Conservation (phyloP, 1,284 basidiomycete genomes). For the Exobasidium rhododendri region DNA sequence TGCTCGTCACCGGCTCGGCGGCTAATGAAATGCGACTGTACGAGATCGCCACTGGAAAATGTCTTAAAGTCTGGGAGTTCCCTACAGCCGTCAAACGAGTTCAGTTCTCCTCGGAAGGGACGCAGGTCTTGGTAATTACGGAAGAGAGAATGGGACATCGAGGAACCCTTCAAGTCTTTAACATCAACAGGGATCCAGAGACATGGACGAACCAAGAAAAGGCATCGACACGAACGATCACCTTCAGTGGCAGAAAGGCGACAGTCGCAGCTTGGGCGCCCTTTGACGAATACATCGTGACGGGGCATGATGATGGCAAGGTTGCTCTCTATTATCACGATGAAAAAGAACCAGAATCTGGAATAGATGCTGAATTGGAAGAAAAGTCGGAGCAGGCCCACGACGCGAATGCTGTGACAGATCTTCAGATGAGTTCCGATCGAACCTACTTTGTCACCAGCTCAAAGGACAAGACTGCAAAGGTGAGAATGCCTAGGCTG, state of each 20-base stretch:
- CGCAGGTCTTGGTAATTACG: conserved; percentile 73
- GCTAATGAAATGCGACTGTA: conserved; percentile 92
- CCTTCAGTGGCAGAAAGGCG: conserved; percentile 65
- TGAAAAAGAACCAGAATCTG: conserved; percentile 49
- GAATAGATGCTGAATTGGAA: conserved; percentile 75
- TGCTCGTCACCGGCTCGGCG: conserved; percentile 76
- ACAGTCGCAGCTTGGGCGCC: conserved; percentile 90
- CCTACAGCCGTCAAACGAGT: conserved; percentile 96
- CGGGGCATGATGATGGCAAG: conserved; percentile 94
- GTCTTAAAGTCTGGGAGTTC: conserved; percentile 80
- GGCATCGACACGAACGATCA: conserved; percentile 51
- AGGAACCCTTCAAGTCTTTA: conserved; percentile 72
- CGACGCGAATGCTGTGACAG: conserved; percentile 61
- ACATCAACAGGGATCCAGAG: conserved; percentile 60
- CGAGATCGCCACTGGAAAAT: conserved; percentile 85
- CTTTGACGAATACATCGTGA: conserved; percentile 75
- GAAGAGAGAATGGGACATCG: conserved; percentile 88
- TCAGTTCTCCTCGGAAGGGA: conserved; percentile 73
- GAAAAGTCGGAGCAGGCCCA: conserved; percentile 63
- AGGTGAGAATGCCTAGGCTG: conserved; percentile 65
- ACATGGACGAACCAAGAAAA: conserved; percentile 42
- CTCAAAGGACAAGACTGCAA: conserved; percentile 92
- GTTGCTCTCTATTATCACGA: conserved; percentile 59
- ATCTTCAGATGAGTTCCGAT: conserved; percentile 86
- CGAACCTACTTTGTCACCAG: conserved; percentile 92